phyloP scores from a whole-genome alignment of 2,329 filamentous ascomycete genomes.

The Aspergillus sp. region DNA sequence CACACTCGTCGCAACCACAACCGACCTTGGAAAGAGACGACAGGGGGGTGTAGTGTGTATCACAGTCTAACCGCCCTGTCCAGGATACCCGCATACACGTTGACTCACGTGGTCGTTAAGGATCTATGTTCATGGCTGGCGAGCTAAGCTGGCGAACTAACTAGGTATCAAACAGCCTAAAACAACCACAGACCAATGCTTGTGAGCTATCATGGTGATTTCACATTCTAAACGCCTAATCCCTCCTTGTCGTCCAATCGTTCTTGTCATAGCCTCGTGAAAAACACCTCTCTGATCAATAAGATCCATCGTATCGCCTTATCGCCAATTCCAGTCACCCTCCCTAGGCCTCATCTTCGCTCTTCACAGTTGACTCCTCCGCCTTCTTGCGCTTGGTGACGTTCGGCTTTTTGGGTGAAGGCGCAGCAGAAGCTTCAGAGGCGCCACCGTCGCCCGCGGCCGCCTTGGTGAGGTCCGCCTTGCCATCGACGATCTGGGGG shows the following conservation, averaged over 20 bases:
- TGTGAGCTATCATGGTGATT: background rate
- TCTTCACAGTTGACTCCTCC: background rate
- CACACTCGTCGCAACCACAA: background rate
- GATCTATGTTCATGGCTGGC: background rate
- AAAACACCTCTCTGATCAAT: background rate
- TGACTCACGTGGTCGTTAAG: background rate
- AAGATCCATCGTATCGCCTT: background rate
- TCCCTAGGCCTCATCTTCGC: background rate
- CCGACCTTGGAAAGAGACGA: background rate
- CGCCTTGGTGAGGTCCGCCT: conserved; percentile 5
- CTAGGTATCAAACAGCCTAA: background rate
- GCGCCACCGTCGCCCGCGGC: background rate
- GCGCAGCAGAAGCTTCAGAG: background rate
- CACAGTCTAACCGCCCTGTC: background rate
- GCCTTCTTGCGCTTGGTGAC: conserved; percentile 9
- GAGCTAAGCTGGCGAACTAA: background rate
- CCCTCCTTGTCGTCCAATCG: background rate
- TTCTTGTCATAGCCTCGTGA: background rate
- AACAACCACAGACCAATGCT: background rate
- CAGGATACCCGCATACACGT: background rate
- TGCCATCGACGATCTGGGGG: conserved; percentile 5
- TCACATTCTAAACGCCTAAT: background rate
- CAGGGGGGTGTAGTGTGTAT: background rate
- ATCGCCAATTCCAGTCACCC: too few species aligned
- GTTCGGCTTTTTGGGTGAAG: background rate